Evolutionary conservation across 1,284 basidiomycete genomes (phyloP).

Genomic region (Boletus mariae): DNA sequence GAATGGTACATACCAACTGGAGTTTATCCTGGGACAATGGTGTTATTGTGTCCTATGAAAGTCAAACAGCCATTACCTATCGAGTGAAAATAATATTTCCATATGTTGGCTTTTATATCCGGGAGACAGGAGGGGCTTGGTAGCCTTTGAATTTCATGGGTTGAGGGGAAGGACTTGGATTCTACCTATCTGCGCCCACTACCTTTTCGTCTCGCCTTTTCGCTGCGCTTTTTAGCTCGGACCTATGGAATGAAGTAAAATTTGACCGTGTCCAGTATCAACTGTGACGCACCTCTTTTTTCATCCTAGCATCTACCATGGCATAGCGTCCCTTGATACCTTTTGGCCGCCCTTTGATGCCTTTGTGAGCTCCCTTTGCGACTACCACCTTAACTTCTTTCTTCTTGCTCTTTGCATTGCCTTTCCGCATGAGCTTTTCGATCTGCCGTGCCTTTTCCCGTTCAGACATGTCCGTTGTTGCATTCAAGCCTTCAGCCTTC

Average conservation of each 20-base stretch:
- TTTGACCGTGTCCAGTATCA: background rate
- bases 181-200: constrained; percentile 32
- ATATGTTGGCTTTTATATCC: too few species aligned
- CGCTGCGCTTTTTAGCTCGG: constrained; percentile 66
- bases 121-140: background rate
- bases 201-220: constrained; percentile 63
- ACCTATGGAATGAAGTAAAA: constrained; percentile 40
- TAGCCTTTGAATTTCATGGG: background rate
- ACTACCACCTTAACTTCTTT: constrained; percentile 89
- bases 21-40: too few species aligned
- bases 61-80: too few species aligned
- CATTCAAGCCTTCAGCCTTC: constrained; percentile 94
- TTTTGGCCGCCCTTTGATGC: constrained; percentile 90
- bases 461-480: constrained; percentile 88
- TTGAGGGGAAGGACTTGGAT: background rate
- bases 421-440: constrained; percentile 85
- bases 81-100: too few species aligned
- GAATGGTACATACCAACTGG: background rate
- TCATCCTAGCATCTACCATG: constrained; percentile 89
- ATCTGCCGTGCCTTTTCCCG: constrained; percentile 93
- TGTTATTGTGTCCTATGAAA: too few species aligned
- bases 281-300: constrained; percentile 60
- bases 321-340: constrained; percentile 92
- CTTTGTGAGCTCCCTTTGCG: constrained; percentile 87
- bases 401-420: constrained; percentile 69